phyloP scores from a whole-genome alignment of 108 stramenopile genomes.

The Pseudonitzschia pungens region DNA sequence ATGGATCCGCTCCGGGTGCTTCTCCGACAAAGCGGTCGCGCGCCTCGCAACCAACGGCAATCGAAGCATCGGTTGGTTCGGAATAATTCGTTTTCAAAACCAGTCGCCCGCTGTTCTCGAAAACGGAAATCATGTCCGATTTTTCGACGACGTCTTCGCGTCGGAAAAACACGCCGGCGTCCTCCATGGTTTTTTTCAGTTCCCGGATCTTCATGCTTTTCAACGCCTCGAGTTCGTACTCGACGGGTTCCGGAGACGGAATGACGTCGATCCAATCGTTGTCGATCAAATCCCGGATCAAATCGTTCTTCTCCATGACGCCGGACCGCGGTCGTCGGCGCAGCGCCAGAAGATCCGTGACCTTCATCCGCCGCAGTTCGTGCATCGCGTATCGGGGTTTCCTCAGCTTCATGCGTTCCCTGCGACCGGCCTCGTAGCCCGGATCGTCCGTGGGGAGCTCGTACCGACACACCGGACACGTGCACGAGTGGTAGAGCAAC shows the following conservation, averaged over 20 bases:
- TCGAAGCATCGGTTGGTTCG: no score
- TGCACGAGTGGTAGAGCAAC: constrained; percentile 63
- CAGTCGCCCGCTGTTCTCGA: constrained; percentile 58
- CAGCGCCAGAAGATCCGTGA: constrained; percentile 44
- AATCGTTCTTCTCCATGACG: constrained; percentile 47
- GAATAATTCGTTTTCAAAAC: constrained; percentile 7
- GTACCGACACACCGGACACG: constrained; percentile 66
- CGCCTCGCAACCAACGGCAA: no score
- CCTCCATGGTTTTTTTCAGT: constrained; percentile 48
- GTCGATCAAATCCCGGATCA: constrained; percentile 43
- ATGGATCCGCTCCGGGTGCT: background rate
- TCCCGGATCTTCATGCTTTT: constrained; percentile 41
- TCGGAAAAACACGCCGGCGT: constrained; percentile 64
- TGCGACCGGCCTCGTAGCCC: constrained; percentile 64
- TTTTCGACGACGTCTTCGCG: constrained; percentile 70
- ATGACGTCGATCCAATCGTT: constrained; percentile 51
- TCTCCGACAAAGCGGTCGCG: background rate
- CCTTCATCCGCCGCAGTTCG: constrained; percentile 58
- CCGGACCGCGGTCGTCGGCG: constrained; percentile 14
- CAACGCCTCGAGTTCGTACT: constrained; percentile 35
- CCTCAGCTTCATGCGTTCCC: constrained; percentile 62
- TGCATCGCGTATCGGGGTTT: constrained; percentile 60
- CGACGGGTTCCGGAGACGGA: constrained; percentile 51
- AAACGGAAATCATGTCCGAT: constrained; percentile 60
- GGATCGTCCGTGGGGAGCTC: constrained; percentile 77